These are phyloP conservation scores for Xanthoparmelia taractica DNA, from an alignment of 495 filamentous ascomycete species.

Conservation along the genomic window DNA sequence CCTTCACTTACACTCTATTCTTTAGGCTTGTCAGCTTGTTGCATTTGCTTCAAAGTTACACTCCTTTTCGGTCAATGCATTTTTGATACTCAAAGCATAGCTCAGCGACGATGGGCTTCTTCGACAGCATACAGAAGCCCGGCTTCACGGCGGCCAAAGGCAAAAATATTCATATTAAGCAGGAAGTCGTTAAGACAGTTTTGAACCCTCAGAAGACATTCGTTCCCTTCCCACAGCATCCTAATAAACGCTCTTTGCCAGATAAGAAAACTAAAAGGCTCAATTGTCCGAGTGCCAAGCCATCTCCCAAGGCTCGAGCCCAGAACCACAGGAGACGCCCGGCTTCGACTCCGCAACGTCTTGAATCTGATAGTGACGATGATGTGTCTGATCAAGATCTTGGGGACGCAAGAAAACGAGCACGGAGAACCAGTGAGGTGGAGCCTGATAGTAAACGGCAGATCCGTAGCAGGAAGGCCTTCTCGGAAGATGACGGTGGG, in stretches of 20 bases:
- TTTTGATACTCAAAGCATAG: not conserved
- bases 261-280: constrained; percentile 30
- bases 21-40: not conserved
- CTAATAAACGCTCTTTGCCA: constrained; percentile 6
- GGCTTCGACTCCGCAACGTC: constrained; percentile 41
- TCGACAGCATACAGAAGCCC: constrained; percentile 50
- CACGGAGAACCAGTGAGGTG: constrained; percentile 35
- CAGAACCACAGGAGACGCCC: constrained; percentile 37
- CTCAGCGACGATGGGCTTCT: constrained; percentile 41
- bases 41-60: not conserved
- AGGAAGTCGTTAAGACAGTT: constrained; percentile 39
- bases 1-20: not conserved
- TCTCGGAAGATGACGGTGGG: constrained; percentile 45
- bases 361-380: constrained; percentile 42
- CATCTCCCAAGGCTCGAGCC: constrained; percentile 33
- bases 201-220: constrained; percentile 28
- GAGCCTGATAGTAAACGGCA: constrained; percentile 51
- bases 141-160: constrained; percentile 44
- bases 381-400: constrained; percentile 40
- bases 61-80: constrained; percentile 8
- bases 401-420: constrained; percentile 42
- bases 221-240: constrained; percentile 9
- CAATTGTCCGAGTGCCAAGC: constrained; percentile 29
- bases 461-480: constrained; percentile 54
- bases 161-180: constrained; percentile 44